Percentiles rank a stretch among this genome's conserved stretches.
These are phyloP conservation scores for Vitis rupestris DNA, from an alignment of 164 flowering plant species.

Conservation along the genomic window DNA sequence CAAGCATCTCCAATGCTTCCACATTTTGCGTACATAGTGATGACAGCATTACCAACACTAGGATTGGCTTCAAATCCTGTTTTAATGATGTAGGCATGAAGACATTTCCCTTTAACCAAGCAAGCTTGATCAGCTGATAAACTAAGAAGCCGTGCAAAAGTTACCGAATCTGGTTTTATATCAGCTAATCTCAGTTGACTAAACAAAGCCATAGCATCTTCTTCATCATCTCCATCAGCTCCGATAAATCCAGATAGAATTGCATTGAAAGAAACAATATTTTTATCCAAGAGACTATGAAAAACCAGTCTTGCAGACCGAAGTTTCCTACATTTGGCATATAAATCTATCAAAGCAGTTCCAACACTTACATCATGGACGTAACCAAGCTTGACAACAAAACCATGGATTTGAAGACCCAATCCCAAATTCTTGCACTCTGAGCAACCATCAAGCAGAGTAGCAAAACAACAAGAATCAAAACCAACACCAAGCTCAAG, in stretches of 20 bases:
- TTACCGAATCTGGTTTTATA: constrained; percentile 24
- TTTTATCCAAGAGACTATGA: constrained; percentile 16
- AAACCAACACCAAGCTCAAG: constrained; percentile 14
- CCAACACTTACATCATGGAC: constrained; percentile 20
- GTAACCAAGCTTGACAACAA: constrained; percentile 23
- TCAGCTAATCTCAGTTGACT: constrained; percentile 23
- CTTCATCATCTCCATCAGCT: constrained; percentile 17
- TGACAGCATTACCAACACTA: constrained; percentile 21
- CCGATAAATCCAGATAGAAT: constrained; percentile 24
- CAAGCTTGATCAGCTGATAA: constrained; percentile 31
- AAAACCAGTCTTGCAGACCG: constrained; percentile 24
- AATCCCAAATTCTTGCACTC: constrained; percentile 23
- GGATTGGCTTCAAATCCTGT: constrained; percentile 20
- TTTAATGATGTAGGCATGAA: constrained; percentile 29
- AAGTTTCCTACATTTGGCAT: constrained; percentile 27
- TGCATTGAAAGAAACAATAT: constrained; percentile 29
- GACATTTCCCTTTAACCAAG: constrained; percentile 22
- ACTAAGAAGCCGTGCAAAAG: constrained; percentile 32
- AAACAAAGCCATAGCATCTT: constrained; percentile 24
- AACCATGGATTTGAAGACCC: constrained; percentile 33
- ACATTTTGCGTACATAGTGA: constrained; percentile 39
- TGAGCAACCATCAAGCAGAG: constrained; percentile 33
- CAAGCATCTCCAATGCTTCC: constrained; percentile 29
- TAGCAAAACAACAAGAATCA: constrained; percentile 31
- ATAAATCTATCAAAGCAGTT: constrained; percentile 33